Conservation (phyloP, 1,284 basidiomycete genomes). For the Fomitopsis schrenkii region DNA sequence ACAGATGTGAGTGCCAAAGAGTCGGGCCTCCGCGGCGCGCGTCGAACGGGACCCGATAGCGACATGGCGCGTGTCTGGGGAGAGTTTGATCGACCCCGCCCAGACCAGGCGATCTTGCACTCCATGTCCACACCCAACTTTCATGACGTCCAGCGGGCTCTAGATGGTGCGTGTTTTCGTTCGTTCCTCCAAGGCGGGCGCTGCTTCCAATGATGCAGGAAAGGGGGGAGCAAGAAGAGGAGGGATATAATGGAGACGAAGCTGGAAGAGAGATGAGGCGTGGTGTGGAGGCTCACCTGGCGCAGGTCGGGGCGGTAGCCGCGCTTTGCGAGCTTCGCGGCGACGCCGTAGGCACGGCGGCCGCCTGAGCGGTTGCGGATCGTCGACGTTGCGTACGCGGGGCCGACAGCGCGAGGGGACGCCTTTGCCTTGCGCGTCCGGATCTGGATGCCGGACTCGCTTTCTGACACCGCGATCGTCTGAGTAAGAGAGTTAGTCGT, state of each 20-base stretch:
- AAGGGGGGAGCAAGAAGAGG: constrained; percentile 14
- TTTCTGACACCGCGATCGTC: constrained; percentile 67
- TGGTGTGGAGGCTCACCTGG: constrained; percentile 50
- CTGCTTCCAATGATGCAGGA: too few relatives aligned
- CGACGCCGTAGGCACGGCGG: constrained; percentile 73
- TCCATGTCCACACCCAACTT: constrained; percentile 84
- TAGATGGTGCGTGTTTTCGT: constrained; percentile 45
- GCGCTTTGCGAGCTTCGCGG: constrained; percentile 61
- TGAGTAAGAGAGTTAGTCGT: constrained; percentile 21
- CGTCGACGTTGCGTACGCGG: constrained; percentile 43
- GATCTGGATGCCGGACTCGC: constrained; percentile 60
- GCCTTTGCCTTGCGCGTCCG: constrained; percentile 68
- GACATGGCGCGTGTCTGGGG: constrained; percentile 56
- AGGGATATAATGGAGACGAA: background rate
- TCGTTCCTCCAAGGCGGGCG: too few relatives aligned
- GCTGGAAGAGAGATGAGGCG: too few relatives aligned
- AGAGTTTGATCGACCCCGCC: constrained; percentile 58
- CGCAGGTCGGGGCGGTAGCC: constrained; percentile 85
- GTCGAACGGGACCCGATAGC: constrained; percentile 70
- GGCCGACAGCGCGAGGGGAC: constrained; percentile 48
- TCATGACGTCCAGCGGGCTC: constrained; percentile 59
- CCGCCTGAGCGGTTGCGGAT: constrained; percentile 72
- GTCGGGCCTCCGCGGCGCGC: constrained; percentile 59
- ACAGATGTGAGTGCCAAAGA: constrained; percentile 63
- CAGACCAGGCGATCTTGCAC: constrained; percentile 59